A percentile compares a stretch with the other conserved stretches of the same genome.
These are phyloP conservation scores for Dichotomopilus funicola DNA, from an alignment of 2,329 filamentous ascomycete species.

Conservation along the genomic window DNA sequence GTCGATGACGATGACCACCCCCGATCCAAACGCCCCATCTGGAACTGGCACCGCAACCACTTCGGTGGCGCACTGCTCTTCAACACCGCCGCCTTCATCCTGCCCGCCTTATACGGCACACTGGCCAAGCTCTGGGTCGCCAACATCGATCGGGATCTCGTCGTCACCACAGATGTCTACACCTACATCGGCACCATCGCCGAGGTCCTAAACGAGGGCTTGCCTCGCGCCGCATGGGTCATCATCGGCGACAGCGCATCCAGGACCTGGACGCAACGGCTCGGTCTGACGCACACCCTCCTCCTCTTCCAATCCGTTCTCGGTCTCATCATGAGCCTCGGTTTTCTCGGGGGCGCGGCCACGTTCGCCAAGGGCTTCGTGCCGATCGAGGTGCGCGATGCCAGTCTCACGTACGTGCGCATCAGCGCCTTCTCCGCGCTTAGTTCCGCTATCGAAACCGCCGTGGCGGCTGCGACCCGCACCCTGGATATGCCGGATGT, in stretches of 20 bases:
- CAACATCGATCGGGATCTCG: conserved; percentile 55
- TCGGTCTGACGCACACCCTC: conserved; percentile 57
- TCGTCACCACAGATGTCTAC: conserved; percentile 59
- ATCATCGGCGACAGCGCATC: conserved; percentile 60
- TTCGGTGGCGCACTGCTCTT: conserved; percentile 4
- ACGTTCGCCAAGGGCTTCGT: conserved; percentile 57
- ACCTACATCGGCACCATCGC: conserved; percentile 63
- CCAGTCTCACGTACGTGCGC: conserved; percentile 57
- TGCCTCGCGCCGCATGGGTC: conserved; percentile 61
- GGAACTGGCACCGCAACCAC: not conserved
- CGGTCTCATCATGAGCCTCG: conserved; percentile 33
- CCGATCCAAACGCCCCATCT: not conserved
- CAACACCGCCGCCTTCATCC: conserved; percentile 10
- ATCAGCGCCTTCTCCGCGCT: conserved; percentile 58
- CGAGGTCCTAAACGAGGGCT: conserved; percentile 66
- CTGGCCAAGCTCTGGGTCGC: conserved; percentile 67
- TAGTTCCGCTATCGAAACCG: conserved; percentile 44
- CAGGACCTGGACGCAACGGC: conserved; percentile 42
- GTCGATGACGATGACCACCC: not conserved
- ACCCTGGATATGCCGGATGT: not conserved
- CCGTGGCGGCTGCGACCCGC: not conserved
- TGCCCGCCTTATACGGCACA: conserved; percentile 54
- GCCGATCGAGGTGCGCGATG: conserved; percentile 43
- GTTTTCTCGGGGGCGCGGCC: conserved; percentile 48
- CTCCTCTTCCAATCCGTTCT: conserved; percentile 50